Conservation (phyloP, 495 filamentous ascomycete genomes). For the Aspergillus sclerotiicarbonarius region DNA sequence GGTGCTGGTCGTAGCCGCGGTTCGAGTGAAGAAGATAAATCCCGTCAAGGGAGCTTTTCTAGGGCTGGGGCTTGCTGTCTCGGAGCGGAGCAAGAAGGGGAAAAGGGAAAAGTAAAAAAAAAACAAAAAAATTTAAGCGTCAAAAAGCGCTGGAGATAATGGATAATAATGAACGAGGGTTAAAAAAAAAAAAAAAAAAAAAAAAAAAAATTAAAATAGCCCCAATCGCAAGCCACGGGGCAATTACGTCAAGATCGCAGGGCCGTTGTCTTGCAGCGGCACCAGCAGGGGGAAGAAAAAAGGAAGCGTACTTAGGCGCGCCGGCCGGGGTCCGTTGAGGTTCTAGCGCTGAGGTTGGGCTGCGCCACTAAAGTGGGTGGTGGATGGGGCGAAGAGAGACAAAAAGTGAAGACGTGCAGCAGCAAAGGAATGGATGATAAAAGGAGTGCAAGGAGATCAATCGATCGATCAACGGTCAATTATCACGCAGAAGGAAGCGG, state of each 20-base stretch:
- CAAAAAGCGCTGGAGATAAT: conserved; percentile 10
- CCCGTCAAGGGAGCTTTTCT: conserved; percentile 26
- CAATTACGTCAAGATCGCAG: conserved; percentile 27
- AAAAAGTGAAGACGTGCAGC: conserved; percentile 10
- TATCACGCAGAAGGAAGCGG: conserved; percentile 4
- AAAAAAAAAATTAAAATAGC: conserved; percentile 12
- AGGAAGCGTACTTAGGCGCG: conserved; percentile 17
- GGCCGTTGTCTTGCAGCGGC: conserved; percentile 22
- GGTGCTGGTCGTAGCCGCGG: neutral
- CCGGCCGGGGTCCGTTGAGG: conserved; percentile 15
- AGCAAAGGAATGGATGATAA: conserved; percentile 9
- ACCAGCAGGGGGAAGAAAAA: conserved; percentile 14
- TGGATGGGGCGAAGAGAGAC: conserved; percentile 11
- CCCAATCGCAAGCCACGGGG: conserved; percentile 21
- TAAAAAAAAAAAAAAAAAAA: conserved; percentile 1
- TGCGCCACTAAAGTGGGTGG: conserved; percentile 22
- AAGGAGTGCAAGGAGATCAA: conserved; percentile 7
- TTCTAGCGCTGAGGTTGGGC: conserved; percentile 20
- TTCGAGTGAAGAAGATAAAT: conserved; percentile 13
- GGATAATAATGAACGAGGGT: conserved; percentile 7
- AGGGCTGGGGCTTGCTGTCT: conserved; percentile 14
- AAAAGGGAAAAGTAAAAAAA: conserved; percentile 19
- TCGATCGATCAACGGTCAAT: conserved; percentile 15
- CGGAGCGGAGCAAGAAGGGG: conserved; percentile 15
- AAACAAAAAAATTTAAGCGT: conserved; percentile 15